phyloP scores from a whole-genome alignment of 2,329 filamentous ascomycete genomes.

The Fusarium oxysporum region DNA sequence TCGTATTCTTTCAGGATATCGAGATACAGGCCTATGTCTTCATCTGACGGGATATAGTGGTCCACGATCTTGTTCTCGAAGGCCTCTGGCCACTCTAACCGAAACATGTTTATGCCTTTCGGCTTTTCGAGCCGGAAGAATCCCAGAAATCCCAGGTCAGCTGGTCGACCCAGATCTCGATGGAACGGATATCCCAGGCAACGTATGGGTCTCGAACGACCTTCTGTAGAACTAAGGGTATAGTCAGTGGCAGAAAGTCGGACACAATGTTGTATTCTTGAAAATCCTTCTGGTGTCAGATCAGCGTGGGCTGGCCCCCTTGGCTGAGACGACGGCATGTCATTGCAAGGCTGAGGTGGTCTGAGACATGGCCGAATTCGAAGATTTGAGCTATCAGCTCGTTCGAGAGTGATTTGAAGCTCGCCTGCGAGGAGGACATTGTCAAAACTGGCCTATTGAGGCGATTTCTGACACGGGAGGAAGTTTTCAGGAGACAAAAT shows the following conservation, averaged over 20 bases:
- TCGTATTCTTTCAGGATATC: too few relatives aligned
- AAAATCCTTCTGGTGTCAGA: background rate
- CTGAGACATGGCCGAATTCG: background rate
- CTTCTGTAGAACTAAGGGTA: background rate
- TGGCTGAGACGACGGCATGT: background rate
- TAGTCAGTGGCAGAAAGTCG: background rate
- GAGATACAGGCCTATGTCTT: background rate
- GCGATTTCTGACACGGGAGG: too few relatives aligned
- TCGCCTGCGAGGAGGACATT: fast-evolving
- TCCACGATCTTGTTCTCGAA: too few relatives aligned
- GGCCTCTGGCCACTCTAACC: too few relatives aligned
- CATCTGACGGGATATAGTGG: background rate
- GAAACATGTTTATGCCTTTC: too few relatives aligned
- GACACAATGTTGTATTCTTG: background rate
- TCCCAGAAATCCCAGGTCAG: background rate
- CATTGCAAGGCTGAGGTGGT: background rate
- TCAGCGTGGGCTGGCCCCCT: background rate
- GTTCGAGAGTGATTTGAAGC: background rate
- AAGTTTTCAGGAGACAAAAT: too few relatives aligned
- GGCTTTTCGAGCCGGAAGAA: too few relatives aligned
- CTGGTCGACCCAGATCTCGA: background rate
- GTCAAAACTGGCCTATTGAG: fast-evolving
- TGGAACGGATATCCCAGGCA: background rate
- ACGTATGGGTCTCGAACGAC: background rate
- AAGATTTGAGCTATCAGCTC: background rate